Percentiles rank a stretch among this genome's conserved stretches.
These are phyloP conservation scores for Clausena lansium DNA, from an alignment of 345 rosid genomes.

Conservation along the genomic window DNA sequence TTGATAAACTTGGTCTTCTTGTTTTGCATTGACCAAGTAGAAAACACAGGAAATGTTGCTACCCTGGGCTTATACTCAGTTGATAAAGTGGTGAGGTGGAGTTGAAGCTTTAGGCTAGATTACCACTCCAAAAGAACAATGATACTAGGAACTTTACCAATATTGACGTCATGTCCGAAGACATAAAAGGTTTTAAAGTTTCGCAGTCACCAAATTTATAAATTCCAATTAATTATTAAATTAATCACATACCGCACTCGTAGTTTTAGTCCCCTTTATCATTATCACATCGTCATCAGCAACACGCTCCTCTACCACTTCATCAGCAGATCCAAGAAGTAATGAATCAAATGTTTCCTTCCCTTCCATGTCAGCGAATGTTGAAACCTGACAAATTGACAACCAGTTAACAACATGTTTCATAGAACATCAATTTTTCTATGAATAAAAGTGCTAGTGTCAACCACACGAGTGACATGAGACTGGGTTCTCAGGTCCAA, in stretches of 20 bases:
- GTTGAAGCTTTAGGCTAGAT: background rate
- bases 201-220: background rate
- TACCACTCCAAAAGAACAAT: background rate
- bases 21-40: background rate
- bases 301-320: constrained; percentile 92
- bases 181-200: background rate
- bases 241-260: constrained; percentile 72
- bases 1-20: background rate
- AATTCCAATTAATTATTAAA: constrained; percentile 1
- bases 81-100: background rate
- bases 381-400: constrained; percentile 57
- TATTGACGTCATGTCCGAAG: background rate
- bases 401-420: constrained; percentile 6
- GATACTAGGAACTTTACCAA: background rate
- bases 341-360: constrained; percentile 94
- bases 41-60: background rate
- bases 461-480: background rate
- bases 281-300: constrained; percentile 86
- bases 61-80: background rate
- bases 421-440: background rate
- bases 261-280: constrained; percentile 86
- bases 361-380: constrained; percentile 99
- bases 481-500: background rate
- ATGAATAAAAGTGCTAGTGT: background rate
- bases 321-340: constrained; percentile 78